A percentile compares a stretch with the other conserved stretches of the same genome.
Evolutionary conservation across 176 grass and related monocot species (phyloP).

Genomic region (Oryza officinalis): DNA sequence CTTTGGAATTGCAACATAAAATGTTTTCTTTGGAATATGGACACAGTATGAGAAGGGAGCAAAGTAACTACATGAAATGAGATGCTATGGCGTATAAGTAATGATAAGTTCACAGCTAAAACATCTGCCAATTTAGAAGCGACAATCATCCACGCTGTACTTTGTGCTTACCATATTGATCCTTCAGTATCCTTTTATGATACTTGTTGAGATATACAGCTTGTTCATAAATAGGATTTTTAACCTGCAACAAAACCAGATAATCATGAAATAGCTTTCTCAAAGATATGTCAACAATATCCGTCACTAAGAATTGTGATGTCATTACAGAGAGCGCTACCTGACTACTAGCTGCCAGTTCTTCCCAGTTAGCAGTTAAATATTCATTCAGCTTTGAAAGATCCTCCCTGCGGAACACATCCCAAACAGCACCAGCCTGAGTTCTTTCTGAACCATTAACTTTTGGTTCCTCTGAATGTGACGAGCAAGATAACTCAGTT

Average conservation of each 20-base stretch:
- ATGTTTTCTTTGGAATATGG: conserved; percentile 6
- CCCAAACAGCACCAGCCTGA: conserved; percentile 75
- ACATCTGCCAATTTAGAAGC: conserved; percentile 33
- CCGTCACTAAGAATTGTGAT: conserved; percentile 20
- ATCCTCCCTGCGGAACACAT: conserved; percentile 89
- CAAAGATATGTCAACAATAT: conserved; percentile 30
- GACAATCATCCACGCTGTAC: neutral
- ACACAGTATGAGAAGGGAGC: conserved; percentile 14
- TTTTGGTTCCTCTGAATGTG: conserved; percentile 38
- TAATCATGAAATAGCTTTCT: conserved; percentile 33
- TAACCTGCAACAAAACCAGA: conserved; percentile 48
- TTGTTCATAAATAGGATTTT: conserved; percentile 80
- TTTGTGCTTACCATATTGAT: conserved; percentile 68
- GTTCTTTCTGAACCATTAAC: conserved; percentile 35
- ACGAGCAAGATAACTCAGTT: conserved; percentile 12
- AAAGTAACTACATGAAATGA: conserved; percentile 34
- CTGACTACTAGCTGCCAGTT: conserved; percentile 51
- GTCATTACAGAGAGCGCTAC: conserved; percentile 58
- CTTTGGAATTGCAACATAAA: conserved; percentile 2
- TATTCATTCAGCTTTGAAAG: conserved; percentile 87
- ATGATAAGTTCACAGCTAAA: conserved; percentile 20
- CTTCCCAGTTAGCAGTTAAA: conserved; percentile 62
- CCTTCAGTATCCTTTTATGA: conserved; percentile 74
- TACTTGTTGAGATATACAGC: conserved; percentile 68
- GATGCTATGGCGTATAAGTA: conserved; percentile 8